These are phyloP conservation scores for Quercus mongolica DNA, from an alignment of 306 rosid genomes.

Conservation along the genomic window DNA sequence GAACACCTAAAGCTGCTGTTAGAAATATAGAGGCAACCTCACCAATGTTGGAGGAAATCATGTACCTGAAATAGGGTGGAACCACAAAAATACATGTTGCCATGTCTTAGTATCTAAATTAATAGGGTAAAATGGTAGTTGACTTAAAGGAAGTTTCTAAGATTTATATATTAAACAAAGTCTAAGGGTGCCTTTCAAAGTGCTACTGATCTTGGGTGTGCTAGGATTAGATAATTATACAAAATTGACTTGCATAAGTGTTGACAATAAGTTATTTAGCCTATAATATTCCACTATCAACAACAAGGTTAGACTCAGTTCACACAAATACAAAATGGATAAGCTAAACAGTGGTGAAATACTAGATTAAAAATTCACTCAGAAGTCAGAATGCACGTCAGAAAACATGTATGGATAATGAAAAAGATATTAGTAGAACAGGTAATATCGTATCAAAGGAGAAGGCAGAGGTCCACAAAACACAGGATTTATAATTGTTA, in stretches of 20 bases:
- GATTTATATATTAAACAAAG: neutral
- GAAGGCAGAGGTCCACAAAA: neutral
- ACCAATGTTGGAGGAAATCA: conserved; percentile 88
- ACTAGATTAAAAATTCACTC: no score
- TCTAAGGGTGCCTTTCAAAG: neutral
- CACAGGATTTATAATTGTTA: neutral
- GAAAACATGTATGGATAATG: no score
- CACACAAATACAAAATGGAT: neutral
- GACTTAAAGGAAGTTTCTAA: neutral
- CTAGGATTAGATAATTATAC: neutral
- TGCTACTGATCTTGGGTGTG: neutral
- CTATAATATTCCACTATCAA: neutral
- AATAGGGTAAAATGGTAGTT: neutral
- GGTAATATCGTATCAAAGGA: neutral
- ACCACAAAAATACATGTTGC: conserved; percentile 3
- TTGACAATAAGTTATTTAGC: neutral
- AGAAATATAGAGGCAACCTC: conserved; percentile 82
- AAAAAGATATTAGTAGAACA: no score
- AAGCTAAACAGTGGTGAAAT: neutral
- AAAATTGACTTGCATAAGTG: neutral
- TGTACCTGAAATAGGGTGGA: conserved; percentile 50
- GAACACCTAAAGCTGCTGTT: conserved; percentile 86
- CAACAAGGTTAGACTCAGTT: neutral
- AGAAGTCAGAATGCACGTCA: no score
- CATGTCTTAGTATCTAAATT: neutral